Conservation (phyloP, 2,329 filamentous ascomycete species). For the Scorias spongiosa region DNA sequence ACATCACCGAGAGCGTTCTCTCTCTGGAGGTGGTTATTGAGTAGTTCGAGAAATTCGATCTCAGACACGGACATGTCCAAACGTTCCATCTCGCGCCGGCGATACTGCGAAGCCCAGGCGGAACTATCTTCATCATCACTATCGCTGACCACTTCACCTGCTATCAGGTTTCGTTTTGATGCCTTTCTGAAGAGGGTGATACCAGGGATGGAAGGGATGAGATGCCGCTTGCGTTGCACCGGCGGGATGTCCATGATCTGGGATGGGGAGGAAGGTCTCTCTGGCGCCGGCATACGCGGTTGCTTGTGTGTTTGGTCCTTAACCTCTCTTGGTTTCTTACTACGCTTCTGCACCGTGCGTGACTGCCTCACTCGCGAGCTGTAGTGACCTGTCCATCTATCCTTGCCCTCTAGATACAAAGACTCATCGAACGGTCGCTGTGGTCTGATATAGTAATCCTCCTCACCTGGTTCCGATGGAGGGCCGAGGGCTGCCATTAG, state of each 20-base stretch:
- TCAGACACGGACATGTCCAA: background rate
- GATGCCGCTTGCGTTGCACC: constrained; percentile 14
- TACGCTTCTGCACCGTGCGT: background rate
- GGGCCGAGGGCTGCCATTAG: constrained; percentile 4
- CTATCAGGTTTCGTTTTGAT: constrained; percentile 23
- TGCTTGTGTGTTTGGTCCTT: background rate
- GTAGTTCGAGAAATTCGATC: background rate
- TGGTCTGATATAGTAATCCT: constrained; percentile 20
- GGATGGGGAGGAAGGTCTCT: constrained; percentile 1
- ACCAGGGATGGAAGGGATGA: constrained; percentile 22
- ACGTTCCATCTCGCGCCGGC: background rate
- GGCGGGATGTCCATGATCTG: constrained; percentile 10
- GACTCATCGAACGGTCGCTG: constrained; percentile 20
- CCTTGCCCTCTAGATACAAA: constrained; percentile 20
- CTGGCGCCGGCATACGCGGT: constrained; percentile 1
- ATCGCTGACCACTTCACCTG: constrained; percentile 26
- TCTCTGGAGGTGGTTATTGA: background rate
- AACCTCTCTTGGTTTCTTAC: background rate
- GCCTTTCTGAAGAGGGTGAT: constrained; percentile 25
- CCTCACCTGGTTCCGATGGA: constrained; percentile 12
- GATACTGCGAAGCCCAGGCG: constrained; percentile 13
- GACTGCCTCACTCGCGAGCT: background rate
- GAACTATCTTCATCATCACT: constrained; percentile 29
- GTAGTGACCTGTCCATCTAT: constrained; percentile 15
- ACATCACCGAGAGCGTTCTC: background rate